These are phyloP conservation scores for Coccomyxa sp. DNA, from an alignment of 139 green algal genomes.

Conservation along the genomic window DNA sequence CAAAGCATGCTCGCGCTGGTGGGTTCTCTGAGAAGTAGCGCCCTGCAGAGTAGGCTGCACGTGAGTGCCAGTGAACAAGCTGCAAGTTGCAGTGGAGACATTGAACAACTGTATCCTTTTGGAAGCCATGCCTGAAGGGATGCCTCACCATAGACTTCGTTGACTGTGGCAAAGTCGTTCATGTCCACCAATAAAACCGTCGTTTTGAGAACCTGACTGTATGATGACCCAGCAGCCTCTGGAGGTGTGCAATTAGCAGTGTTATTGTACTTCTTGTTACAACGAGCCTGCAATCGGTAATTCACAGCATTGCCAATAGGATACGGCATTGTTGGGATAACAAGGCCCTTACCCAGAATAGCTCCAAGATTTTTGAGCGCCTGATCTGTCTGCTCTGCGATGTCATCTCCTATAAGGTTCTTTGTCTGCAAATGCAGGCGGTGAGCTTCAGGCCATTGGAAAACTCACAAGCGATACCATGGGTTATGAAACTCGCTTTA, in stretches of 20 bases:
- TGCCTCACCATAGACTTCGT: conserved; percentile 70
- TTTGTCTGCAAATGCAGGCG: conserved; percentile 51
- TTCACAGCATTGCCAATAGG: too few relatives aligned
- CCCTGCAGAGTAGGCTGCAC: conserved; percentile 15
- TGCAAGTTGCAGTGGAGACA: not conserved
- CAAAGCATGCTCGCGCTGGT: conserved; percentile 81
- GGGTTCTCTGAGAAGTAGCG: conserved; percentile 79
- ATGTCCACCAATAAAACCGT: conserved; percentile 89
- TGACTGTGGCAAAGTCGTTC: conserved; percentile 88
- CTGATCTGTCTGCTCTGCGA: conserved; percentile 80
- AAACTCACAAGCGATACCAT: not conserved
- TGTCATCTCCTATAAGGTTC: conserved; percentile 70
- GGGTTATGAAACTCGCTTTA: not conserved
- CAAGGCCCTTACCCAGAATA: conserved; percentile 36
- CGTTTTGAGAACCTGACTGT: conserved; percentile 91
- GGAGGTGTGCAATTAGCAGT: conserved; percentile 71
- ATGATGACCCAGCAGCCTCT: conserved; percentile 72
- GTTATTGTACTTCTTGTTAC: conserved; percentile 37
- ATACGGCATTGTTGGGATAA: too few relatives aligned
- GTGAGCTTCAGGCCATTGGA: too few relatives aligned
- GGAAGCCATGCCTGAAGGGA: not conserved
- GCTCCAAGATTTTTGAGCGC: conserved; percentile 90
- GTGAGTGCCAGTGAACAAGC: not conserved
- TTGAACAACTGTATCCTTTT: not conserved
- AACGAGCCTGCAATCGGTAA: not conserved